Base-by-base conservation (phyloP, 768 basidiomycete species). In the Chlorophyllum brunneum region DNA sequence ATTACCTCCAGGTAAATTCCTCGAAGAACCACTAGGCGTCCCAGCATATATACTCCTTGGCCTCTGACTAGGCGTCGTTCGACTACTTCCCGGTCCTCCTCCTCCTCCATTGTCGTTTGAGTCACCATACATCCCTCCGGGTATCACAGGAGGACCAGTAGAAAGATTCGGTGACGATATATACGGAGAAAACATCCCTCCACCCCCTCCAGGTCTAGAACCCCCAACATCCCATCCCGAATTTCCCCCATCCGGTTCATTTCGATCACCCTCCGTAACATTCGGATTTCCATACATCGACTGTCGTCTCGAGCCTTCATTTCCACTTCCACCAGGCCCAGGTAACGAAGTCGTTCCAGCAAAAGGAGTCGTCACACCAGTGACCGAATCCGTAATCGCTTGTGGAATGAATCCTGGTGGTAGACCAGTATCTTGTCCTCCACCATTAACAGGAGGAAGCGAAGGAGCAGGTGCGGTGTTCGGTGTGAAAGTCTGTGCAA, bases 41-140 rank as follows among this genome's bases (percentile, higher is more conserved):
- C 48, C 48, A n/a, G n/a, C n/a, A 44, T 52, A 52, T n/a, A 44
- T 44, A 22, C 51, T 44, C 41, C 42, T 52, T 5, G 48, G 37
- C 3, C 37, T n/a, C 20, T 27, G 26, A 18, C 42, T 26, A 16
- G 51, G 51, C 5, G 51, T 52, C 3, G 10, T 27, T 23, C 33
- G 20, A 27, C 23, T 36, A 26, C 48, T 23, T 2, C 47, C 23
- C 9, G 16, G 27, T 15, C 4, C 9, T n/a, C n/a, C 26, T 9
- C 31, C 30, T 20, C 36, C 11, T 22, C 13, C 1, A 38, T 3
- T 16, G 11, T 39, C 44, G 15, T 45, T 30, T 30, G 18, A 26
- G 3, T 38, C 47, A 5, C 22, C 48, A 36, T 15, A n/a, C n/a
- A n/a, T 22, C 5, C 11, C 16, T 13, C 22, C 41, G 8, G 51